Conservation (phyloP, 495 filamentous ascomycete species). For the Opeltia flavorubescens region DNA sequence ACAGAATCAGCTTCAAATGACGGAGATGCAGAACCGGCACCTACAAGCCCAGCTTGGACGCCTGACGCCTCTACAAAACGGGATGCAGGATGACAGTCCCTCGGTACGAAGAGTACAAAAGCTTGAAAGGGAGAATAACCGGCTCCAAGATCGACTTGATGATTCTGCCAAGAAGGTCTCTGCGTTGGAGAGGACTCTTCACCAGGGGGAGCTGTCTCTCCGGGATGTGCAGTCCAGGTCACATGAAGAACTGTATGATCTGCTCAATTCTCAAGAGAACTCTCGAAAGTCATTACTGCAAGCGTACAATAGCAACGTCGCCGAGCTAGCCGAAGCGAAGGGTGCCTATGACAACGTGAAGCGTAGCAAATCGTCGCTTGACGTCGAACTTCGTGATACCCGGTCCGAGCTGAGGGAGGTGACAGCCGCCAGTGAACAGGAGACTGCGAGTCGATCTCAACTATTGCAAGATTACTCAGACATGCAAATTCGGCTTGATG, state of each 20-base stretch:
- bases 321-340: constrained; percentile 76
- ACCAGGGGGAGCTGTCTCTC: constrained; percentile 75
- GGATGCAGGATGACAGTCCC: constrained; percentile 68
- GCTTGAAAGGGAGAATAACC: constrained; percentile 80
- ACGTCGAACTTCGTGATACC: constrained; percentile 82
- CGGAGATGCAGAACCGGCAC: constrained; percentile 92
- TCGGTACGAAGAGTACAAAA: constrained; percentile 75
- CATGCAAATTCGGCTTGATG: constrained; percentile 83
- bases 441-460: constrained; percentile 68
- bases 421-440: constrained; percentile 62
- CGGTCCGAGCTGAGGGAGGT: constrained; percentile 75
- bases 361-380: constrained; percentile 57
- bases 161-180: constrained; percentile 91
- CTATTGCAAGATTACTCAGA: constrained; percentile 87
- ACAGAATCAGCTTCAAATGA: constrained; percentile 89
- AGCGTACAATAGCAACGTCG: constrained; percentile 70
- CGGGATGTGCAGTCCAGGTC: constrained; percentile 88
- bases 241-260: constrained; percentile 86
- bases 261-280: constrained; percentile 88
- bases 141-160: constrained; percentile 89
- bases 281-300: constrained; percentile 68
- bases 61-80: constrained; percentile 39
- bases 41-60: constrained; percentile 78
- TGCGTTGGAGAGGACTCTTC: constrained; percentile 72
- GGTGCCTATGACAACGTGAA: constrained; percentile 73